Conservation (phyloP, 2,329 filamentous ascomycete species). For the Pseudocercospora ulei region DNA sequence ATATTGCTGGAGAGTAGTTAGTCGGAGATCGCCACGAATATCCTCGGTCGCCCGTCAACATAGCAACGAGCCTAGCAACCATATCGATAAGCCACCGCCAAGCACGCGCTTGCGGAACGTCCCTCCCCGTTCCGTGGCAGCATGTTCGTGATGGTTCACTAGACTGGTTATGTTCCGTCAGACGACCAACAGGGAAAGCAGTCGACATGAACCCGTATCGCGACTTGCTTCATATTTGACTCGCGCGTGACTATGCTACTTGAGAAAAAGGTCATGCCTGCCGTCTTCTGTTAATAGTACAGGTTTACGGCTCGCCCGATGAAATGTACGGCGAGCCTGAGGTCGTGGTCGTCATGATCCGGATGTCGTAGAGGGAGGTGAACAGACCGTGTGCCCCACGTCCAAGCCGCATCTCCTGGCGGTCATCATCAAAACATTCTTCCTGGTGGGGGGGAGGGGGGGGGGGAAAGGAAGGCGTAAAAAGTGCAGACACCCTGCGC, state of each 20-base stretch:
- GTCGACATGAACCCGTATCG: no score
- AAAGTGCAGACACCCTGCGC: conserved; percentile 17
- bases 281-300: conserved; percentile 10
- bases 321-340: conserved; percentile 8
- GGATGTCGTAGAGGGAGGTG: conserved; percentile 6
- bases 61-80: conserved; percentile 1
- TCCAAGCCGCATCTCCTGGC: conserved; percentile 3
- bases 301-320: conserved; percentile 7
- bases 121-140: conserved; percentile 1
- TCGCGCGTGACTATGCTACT: conserved; percentile 14
- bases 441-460: no score
- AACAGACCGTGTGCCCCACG: conserved; percentile 1
- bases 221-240: conserved; percentile 9
- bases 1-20: background rate
- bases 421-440: conserved; percentile 4
- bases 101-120: conserved; percentile 4
- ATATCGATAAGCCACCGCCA: no score
- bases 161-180: no score
- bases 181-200: no score
- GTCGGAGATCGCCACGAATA: background rate
- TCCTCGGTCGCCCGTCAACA: no score
- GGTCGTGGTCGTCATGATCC: conserved; percentile 11
- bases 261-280: conserved; percentile 12
- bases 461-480: conserved; percentile 19
- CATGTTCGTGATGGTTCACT: background rate